Evolutionary conservation across 768 basidiomycete genomes (phyloP).

Genomic region (Steccherinum ochraceum): DNA sequence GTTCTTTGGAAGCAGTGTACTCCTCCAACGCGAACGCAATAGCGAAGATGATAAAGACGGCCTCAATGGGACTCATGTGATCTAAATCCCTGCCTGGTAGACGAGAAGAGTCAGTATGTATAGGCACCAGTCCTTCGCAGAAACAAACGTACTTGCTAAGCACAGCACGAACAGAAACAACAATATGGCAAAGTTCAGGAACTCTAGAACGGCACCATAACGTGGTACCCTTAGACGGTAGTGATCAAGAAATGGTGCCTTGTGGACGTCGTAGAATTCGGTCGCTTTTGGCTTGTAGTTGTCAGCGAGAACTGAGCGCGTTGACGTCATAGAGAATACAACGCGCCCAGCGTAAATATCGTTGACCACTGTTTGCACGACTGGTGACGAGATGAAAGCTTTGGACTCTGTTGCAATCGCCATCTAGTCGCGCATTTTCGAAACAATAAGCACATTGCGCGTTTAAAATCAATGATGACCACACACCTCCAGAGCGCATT

Average conservation of each 20-base stretch:
- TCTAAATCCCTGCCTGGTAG: constrained; percentile 49
- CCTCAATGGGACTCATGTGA: constrained; percentile 54
- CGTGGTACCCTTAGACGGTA: constrained; percentile 82
- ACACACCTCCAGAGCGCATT: constrained; percentile 83
- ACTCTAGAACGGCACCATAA: constrained; percentile 73
- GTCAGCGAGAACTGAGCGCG: constrained; percentile 78
- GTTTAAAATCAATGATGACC: background rate
- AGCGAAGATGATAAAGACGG: constrained; percentile 69
- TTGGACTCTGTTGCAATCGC: constrained; percentile 85
- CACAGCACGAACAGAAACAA: constrained; percentile 68
- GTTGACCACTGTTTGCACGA: constrained; percentile 82
- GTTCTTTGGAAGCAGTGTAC: constrained; percentile 81
- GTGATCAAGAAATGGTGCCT: constrained; percentile 75
- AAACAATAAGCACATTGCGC: background rate
- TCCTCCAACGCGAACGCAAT: constrained; percentile 79
- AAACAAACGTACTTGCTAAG: constrained; percentile 52
- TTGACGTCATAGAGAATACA: constrained; percentile 52
- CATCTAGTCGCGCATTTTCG: constrained; percentile 44
- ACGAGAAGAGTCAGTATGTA: background rate
- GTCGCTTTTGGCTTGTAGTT: constrained; percentile 80
- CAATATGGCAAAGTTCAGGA: constrained; percentile 67
- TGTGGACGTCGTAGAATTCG: constrained; percentile 62
- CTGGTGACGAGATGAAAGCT: constrained; percentile 72
- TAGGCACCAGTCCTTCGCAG: background rate
- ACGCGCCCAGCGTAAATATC: constrained; percentile 83